These are phyloP conservation scores for Bretziella fagacearum DNA, from an alignment of 2,329 filamentous ascomycete genomes.

Conservation along the genomic window DNA sequence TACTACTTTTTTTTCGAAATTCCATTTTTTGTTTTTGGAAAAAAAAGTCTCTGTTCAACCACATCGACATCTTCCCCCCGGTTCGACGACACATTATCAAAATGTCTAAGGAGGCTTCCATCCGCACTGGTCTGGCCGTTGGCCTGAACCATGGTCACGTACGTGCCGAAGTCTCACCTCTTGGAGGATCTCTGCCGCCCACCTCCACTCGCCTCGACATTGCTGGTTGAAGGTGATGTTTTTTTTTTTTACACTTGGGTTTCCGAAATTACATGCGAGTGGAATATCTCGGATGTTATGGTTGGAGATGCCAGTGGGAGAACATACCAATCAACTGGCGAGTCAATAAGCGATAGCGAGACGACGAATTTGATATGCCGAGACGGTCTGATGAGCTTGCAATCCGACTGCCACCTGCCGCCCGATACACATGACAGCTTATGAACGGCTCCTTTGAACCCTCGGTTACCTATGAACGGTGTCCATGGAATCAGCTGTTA, in stretches of 20 bases:
- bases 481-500: background rate
- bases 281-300: background rate
- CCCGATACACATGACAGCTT: no score
- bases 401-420: background rate
- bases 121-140: constrained; percentile 41
- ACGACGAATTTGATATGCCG: background rate
- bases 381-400: no score
- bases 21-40: constrained; percentile 5
- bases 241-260: background rate
- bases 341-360: background rate
- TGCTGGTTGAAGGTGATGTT: constrained; percentile 3
- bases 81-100: constrained; percentile 19
- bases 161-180: constrained; percentile 51
- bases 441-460: no score
- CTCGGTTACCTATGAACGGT: constrained; percentile 7
- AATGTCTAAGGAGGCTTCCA: constrained; percentile 44
- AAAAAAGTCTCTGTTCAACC: constrained; percentile 17
- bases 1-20: constrained; percentile 11
- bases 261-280: background rate
- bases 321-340: background rate
- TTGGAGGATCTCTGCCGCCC: constrained; percentile 50
- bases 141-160: constrained; percentile 50
- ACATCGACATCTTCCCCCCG: constrained; percentile 18
- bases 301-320: no score
- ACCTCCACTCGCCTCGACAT: constrained; percentile 7